phyloP scores from a whole-genome alignment of 306 rosid species.

The Purshia tridentata region DNA sequence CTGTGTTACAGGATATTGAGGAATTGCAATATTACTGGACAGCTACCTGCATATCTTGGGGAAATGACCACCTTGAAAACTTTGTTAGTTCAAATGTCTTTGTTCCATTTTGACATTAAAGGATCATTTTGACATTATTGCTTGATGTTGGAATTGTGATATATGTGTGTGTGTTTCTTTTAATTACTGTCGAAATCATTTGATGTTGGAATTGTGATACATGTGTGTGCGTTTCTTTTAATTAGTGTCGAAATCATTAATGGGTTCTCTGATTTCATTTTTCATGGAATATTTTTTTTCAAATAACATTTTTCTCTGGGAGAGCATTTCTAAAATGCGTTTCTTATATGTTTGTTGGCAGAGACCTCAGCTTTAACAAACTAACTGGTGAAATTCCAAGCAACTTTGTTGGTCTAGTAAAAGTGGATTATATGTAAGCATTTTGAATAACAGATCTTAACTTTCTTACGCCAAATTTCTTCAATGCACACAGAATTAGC shows the following conservation, averaged over 20 bases:
- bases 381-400: slow-evolving; percentile 58
- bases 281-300: no score
- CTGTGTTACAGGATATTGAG: slow-evolving; percentile 53
- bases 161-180: no score
- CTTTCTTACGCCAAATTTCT: neutral
- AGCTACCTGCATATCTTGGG: slow-evolving; percentile 45
- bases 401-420: slow-evolving; percentile 24
- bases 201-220: no score
- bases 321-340: neutral
- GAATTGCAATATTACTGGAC: slow-evolving; percentile 70
- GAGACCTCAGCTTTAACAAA: slow-evolving; percentile 83
- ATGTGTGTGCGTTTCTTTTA: no score
- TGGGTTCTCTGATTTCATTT: no score
- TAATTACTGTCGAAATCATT: no score
- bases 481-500: neutral
- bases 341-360: slow-evolving; percentile 31
- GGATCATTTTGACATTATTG: no score
- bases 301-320: no score
- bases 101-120: no score
- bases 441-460: neutral
- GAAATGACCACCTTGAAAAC: slow-evolving; percentile 32
- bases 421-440: slow-evolving; percentile 45
- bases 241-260: no score
- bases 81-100: slow-evolving; percentile 39
- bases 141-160: no score